phyloP scores from a whole-genome alignment of 2,329 filamentous ascomycete species.

The Hypoxylon sp. region DNA sequence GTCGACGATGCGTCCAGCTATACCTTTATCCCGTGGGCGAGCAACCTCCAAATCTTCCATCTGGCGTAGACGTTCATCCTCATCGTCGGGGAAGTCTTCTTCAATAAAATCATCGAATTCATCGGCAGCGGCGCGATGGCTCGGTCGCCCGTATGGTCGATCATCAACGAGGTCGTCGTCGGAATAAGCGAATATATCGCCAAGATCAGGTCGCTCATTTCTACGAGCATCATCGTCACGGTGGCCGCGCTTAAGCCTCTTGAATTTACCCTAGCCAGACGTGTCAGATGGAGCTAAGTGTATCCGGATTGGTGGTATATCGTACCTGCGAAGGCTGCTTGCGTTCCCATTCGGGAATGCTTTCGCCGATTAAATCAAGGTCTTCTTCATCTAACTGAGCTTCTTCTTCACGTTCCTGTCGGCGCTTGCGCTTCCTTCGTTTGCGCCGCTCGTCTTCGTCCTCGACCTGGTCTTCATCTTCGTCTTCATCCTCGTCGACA shows the following conservation, averaged over 20 bases:
- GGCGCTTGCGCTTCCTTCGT: constrained; percentile 81
- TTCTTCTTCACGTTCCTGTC: constrained; percentile 83
- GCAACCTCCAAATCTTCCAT: constrained; percentile 92
- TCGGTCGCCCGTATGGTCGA: constrained; percentile 65
- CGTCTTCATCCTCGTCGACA: constrained; percentile 89
- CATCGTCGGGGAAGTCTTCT: constrained; percentile 91
- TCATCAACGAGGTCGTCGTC: constrained; percentile 80
- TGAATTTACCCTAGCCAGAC: constrained; percentile 84
- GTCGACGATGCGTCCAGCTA: constrained; percentile 79
- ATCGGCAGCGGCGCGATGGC: constrained; percentile 75
- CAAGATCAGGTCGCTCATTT: constrained; percentile 78
- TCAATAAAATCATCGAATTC: constrained; percentile 98
- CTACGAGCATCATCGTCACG: constrained; percentile 78
- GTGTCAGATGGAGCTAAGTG: constrained; percentile 35
- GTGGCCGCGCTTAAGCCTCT: constrained; percentile 94
- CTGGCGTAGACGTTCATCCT: constrained; percentile 80
- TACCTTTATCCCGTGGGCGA: constrained; percentile 79
- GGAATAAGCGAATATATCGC: constrained; percentile 96
- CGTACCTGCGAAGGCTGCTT: constrained; percentile 79
- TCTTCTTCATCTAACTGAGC: constrained; percentile 96
- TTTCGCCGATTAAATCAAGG: constrained; percentile 92
- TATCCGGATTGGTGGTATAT: constrained; percentile 6
- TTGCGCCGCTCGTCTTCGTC: constrained; percentile 72
- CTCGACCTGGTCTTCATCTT: constrained; percentile 77
- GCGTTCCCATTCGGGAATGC: constrained; percentile 78